Evolutionary conservation across 2,329 filamentous ascomycete genomes (phyloP).

Genomic region (Metarhizium guizhouense): DNA sequence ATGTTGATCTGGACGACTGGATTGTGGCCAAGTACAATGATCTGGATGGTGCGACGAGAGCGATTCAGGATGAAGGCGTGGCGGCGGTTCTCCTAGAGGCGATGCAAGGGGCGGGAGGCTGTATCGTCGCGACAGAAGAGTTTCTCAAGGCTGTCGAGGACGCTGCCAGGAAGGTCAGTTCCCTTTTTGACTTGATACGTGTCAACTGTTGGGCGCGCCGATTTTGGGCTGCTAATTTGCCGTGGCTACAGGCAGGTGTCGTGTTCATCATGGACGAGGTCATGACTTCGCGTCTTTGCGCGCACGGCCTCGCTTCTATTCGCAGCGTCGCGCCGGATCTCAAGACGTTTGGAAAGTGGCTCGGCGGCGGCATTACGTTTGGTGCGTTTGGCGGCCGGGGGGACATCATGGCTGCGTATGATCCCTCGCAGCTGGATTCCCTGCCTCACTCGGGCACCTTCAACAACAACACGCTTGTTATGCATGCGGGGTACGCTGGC

Average conservation of each 20-base stretch:
- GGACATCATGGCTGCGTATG: slow-evolving; percentile 50
- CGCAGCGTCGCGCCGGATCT: slow-evolving; percentile 49
- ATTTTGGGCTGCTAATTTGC: neutral
- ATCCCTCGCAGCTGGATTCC: slow-evolving; percentile 31
- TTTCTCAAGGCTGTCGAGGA: slow-evolving; percentile 45
- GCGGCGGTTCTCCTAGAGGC: slow-evolving; percentile 15
- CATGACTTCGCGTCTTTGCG: slow-evolving; percentile 52
- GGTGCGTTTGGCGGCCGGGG: slow-evolving; percentile 55
- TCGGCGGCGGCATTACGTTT: slow-evolving; percentile 58
- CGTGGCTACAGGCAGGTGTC: slow-evolving; percentile 30
- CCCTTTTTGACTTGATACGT: too few relatives aligned
- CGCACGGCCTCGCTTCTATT: slow-evolving; percentile 27
- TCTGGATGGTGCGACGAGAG: too few relatives aligned
- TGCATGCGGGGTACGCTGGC: slow-evolving; percentile 41
- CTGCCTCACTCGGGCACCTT: slow-evolving; percentile 55
- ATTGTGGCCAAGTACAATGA: too few relatives aligned
- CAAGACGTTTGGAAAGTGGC: slow-evolving; percentile 56
- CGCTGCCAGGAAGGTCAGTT: slow-evolving; percentile 27
- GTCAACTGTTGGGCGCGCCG: neutral
- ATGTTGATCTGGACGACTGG: too few relatives aligned
- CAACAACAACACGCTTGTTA: slow-evolving; percentile 51
- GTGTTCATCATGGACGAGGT: slow-evolving; percentile 65
- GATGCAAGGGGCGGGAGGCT: slow-evolving; percentile 57
- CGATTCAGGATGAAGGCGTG: too few relatives aligned
- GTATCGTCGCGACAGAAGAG: slow-evolving; percentile 36